Evolutionary conservation across 176 grass and related monocot species (phyloP), one percentile per base, ranked within the genome.

Genomic region (Eleusine indica): DNA sequence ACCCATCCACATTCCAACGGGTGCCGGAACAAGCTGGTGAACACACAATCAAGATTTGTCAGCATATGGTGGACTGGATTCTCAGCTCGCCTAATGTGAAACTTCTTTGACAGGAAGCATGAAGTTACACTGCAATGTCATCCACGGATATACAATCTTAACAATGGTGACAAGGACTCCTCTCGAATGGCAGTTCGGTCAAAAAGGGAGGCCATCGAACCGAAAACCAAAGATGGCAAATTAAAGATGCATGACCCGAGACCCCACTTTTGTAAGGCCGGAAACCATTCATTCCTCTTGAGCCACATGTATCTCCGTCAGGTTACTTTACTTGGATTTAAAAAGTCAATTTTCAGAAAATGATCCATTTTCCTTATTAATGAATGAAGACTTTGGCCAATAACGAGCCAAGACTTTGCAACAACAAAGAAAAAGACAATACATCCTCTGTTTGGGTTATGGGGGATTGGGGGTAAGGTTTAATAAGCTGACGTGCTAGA

Each of bases 321-420:
- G 21, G 4, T 47, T 9, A 14, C 42, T 22, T 21, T 25, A 17
- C 16, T 56, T 75, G 72, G 48, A 39, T 14, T 18, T 3, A 5
- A 75, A n/a, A 75, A 56, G 32, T 22, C 73, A 40, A 41, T 76
- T 76, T 52, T 22, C 53, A 15, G 39, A 76, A 76, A 76, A 76
- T n/a, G 5, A 21, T 57, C n/a, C 38, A 14, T n/a, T n/a, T 51
- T n/a, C 41, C 3, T 37, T 32, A 25, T 44, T n/a, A 57, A 18
- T 37, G 38, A 11, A 19, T 25, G 12, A 58, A 16, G 35, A 25
- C 74, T 14, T 76, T 61, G 74, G 4, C 21, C 19, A 9, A 76
- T 58, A 58, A 76, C 22, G 73, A 76, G 35, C 11, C 2, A 12
- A 38, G 48, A 74, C 48, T 74, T 75, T 37, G 9, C 28, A 38